Evolutionary conservation across 208 protist species (phyloP).

Genomic region (Phytomonas sp.): DNA sequence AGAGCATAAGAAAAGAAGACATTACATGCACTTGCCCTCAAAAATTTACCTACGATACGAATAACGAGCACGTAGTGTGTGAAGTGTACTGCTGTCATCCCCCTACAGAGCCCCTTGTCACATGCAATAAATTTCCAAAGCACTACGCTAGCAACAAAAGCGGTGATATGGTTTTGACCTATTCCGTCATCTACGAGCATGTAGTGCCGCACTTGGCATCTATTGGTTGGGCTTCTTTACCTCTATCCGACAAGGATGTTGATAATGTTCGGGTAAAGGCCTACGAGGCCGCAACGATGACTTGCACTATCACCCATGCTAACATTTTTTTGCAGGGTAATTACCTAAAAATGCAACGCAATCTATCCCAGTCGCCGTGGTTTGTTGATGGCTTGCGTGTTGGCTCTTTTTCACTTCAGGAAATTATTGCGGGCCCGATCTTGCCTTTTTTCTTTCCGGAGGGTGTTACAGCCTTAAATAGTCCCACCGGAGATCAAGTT

Average conservation of each 20-base stretch:
- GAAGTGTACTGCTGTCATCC: slow-evolving; percentile 63
- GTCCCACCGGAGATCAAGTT: not conserved
- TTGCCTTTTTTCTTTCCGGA: slow-evolving; percentile 79
- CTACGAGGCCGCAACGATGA: slow-evolving; percentile 31
- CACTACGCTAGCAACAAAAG: slow-evolving; percentile 63
- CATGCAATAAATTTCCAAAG: slow-evolving; percentile 27
- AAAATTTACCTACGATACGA: slow-evolving; percentile 53
- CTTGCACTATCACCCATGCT: slow-evolving; percentile 38
- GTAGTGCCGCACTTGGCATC: slow-evolving; percentile 46
- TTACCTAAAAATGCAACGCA: slow-evolving; percentile 79
- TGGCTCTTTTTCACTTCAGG: slow-evolving; percentile 75
- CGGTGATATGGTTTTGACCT: slow-evolving; percentile 52
- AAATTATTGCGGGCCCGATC: slow-evolving; percentile 73
- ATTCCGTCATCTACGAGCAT: slow-evolving; percentile 70
- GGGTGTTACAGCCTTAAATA: slow-evolving; percentile 25
- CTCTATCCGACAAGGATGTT: not conserved
- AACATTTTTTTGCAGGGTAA: slow-evolving; percentile 82
- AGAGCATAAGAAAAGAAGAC: not conserved
- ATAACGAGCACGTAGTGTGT: slow-evolving; percentile 42
- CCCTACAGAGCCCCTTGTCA: slow-evolving; percentile 46
- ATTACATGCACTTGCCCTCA: slow-evolving; percentile 16
- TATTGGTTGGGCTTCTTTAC: slow-evolving; percentile 23
- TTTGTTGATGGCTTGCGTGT: slow-evolving; percentile 68
- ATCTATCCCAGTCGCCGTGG: slow-evolving; percentile 86
- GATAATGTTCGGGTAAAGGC: not conserved